Percentiles rank a stretch among this genome's conserved stretches.
These are phyloP conservation scores for Gymnopilus junonius DNA, from an alignment of 768 basidiomycete species.

Conservation along the genomic window DNA sequence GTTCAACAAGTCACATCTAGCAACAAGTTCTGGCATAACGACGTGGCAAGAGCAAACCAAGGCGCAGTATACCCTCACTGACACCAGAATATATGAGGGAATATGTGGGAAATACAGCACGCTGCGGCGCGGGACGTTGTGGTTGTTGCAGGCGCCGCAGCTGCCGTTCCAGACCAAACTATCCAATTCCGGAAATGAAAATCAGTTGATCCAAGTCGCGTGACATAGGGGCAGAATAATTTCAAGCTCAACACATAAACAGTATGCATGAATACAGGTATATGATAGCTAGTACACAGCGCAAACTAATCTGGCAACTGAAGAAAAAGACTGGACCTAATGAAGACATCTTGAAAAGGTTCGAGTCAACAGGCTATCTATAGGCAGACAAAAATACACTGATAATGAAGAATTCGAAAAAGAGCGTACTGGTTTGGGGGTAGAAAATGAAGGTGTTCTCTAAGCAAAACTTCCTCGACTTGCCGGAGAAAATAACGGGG, in stretches of 20 bases:
- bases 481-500: background rate
- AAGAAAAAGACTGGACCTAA: background rate
- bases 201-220: background rate
- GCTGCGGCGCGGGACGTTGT: no score
- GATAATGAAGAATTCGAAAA: background rate
- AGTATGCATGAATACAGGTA: background rate
- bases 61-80: background rate
- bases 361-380: background rate
- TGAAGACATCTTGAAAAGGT: background rate
- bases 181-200: constrained; percentile 9
- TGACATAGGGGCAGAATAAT: background rate
- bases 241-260: no score
- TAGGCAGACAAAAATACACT: background rate
- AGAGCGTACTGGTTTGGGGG: background rate
- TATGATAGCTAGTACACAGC: background rate
- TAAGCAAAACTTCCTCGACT: background rate
- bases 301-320: background rate
- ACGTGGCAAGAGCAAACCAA: background rate
- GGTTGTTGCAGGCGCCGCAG: background rate
- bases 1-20: background rate
- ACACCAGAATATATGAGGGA: no score
- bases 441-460: background rate
- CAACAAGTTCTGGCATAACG: background rate
- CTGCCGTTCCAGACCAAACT: background rate
- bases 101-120: background rate